Percentiles rank a stretch among this genome's conserved stretches.
Evolutionary conservation across 2,329 filamentous ascomycete genomes (phyloP).

Genomic region (Geosmithia morbida): DNA sequence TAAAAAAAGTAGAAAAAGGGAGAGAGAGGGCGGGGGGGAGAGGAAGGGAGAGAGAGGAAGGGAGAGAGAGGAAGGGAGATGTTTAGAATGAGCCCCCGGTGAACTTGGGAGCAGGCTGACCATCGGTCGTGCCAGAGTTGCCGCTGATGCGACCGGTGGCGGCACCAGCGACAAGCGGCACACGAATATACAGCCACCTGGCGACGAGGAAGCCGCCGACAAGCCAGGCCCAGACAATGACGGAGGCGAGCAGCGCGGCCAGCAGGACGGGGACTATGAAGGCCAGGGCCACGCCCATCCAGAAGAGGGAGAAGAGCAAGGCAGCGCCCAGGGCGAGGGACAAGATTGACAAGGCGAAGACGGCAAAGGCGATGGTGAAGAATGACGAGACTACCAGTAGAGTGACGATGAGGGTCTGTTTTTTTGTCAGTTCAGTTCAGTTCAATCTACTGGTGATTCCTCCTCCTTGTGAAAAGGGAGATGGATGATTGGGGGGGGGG

Average conservation of each 20-base stretch:
- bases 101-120: no score
- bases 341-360: conserved; percentile 49
- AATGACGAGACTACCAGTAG: conserved; percentile 52
- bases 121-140: neutral
- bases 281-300: conserved; percentile 50
- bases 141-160: neutral
- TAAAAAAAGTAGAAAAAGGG: no score
- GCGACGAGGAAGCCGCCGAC: conserved; percentile 40
- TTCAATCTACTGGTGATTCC: no score
- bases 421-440: conserved; percentile 1
- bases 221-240: conserved; percentile 54
- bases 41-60: no score
- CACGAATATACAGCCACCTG: conserved; percentile 28
- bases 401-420: conserved; percentile 50
- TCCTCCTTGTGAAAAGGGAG: no score
- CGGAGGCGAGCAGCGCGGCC: conserved; percentile 45
- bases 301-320: conserved; percentile 52
- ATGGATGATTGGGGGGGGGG: neutral
- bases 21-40: no score
- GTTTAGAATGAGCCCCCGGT: no score
- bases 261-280: conserved; percentile 56
- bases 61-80: no score
- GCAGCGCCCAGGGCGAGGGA: conserved; percentile 48
- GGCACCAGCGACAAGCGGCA: conserved; percentile 8
- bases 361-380: conserved; percentile 53